Base-by-base conservation (phyloP, 208 protist species). In the Naegleria gruberi region DNA sequence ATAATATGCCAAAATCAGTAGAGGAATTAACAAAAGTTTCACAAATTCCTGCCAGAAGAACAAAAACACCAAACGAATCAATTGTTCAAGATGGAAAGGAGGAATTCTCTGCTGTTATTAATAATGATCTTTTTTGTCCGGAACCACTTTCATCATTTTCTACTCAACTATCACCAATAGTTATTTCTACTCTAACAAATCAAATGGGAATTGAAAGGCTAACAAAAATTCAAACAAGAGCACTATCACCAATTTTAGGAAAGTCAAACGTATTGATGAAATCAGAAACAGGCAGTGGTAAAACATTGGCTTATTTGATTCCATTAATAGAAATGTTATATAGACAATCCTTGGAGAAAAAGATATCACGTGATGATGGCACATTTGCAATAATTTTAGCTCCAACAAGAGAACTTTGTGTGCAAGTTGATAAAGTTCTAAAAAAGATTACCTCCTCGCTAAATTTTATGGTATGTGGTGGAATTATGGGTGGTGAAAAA, bases 371-470 rank as follows among this genome's bases (percentile, higher is more conserved):
- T 43, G 34, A 82, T 77, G 41, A 90, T 85, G 89, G 89, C 26
- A 90, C 89, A 12, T 46, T 30, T 87, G 82, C 82, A 34, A 82
- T 96, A 1, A 82, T 94, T 23, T 47, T 96, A 4, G 82, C 92
- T 37, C 94, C 94, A 23, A 96, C 94, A 6, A 91, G 94, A 82
- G 94, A 96, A 88, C 89, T 96, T 4, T 85, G 88, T 45, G 23
- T 90, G 26, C 94, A 96, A 89, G 92, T 94, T 47, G 90, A 86
- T 41, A 46, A 90, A 73, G 92, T 93, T 15, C 15, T 94, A 0
- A 73, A 90, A 47, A 90, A 91, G 41, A 44, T 93, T 0, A 57
- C 89, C 8, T 83, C 77, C 30, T 42, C 81, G 34, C 95, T 92
- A 74, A 92, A 89, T 57, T 94, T 89, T 89, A 90, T 96, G n/a